phyloP scores from a whole-genome alignment of 805 yeast species.

The Candida peoriensis region DNA sequence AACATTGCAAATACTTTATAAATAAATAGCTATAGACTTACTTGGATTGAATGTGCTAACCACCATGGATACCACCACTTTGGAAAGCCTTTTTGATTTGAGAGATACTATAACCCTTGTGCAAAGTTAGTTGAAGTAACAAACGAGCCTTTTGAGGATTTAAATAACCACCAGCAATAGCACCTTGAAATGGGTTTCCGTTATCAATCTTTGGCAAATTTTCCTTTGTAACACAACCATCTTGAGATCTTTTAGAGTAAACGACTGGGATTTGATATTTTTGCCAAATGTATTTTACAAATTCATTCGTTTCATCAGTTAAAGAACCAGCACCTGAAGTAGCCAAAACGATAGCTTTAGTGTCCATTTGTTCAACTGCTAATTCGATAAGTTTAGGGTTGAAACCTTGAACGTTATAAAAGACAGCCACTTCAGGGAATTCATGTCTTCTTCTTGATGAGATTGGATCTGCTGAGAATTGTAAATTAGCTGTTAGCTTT shows the following conservation, averaged over 20 bases:
- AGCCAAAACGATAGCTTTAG: constrained; percentile 57
- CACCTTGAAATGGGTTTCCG: constrained; percentile 30
- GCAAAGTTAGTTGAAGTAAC: constrained; percentile 48
- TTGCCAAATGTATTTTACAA: constrained; percentile 35
- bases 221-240: constrained; percentile 58
- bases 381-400: constrained; percentile 42
- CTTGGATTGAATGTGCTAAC: too few species aligned
- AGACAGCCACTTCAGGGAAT: constrained; percentile 43
- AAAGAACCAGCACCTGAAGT: constrained; percentile 71
- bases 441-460: constrained; percentile 23
- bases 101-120: constrained; percentile 27
- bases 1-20: too few species aligned
- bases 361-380: constrained; percentile 38
- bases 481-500: constrained; percentile 12
- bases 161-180: constrained; percentile 59
- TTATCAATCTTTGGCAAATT: constrained; percentile 25
- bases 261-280: constrained; percentile 46
- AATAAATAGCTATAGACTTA: too few species aligned
- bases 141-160: constrained; percentile 64
- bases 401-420: constrained; percentile 60
- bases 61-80: constrained; percentile 37
- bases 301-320: constrained; percentile 43
- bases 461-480: constrained; percentile 21
- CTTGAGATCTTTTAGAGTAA: constrained; percentile 63
- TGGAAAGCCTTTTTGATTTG: constrained; percentile 35